A percentile compares a stretch with the other conserved stretches of the same genome.
These are phyloP conservation scores for Thelonectria rubi DNA, from an alignment of 2,329 filamentous ascomycete genomes.

Conservation along the genomic window DNA sequence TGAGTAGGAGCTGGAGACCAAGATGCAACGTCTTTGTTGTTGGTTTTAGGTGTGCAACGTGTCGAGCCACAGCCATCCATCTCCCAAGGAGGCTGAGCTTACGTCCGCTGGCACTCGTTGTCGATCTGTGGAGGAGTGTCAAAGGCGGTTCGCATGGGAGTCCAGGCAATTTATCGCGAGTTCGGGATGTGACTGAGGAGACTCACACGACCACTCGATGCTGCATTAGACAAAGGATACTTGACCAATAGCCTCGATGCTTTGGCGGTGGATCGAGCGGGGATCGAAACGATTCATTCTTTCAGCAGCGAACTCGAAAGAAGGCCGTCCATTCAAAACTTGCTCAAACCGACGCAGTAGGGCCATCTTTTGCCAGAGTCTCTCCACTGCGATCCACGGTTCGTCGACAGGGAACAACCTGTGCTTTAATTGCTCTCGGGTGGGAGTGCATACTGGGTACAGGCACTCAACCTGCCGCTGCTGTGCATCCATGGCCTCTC, in stretches of 20 bases:
- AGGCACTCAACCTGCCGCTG: too few relatives aligned
- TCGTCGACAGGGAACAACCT: constrained; percentile 1
- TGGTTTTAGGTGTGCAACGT: background rate
- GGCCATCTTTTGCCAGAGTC: constrained; percentile 12
- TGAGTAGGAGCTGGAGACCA: background rate
- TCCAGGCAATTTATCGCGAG: too few relatives aligned
- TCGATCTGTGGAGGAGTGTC: background rate
- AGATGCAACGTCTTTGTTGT: background rate
- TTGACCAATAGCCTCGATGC: too few relatives aligned
- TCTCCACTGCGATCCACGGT: constrained; percentile 22
- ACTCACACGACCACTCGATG: too few relatives aligned
- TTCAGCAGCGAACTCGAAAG: background rate
- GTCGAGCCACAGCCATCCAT: background rate
- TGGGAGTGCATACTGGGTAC: too few relatives aligned
- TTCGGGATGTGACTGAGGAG: too few relatives aligned
- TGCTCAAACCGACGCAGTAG: constrained; percentile 40
- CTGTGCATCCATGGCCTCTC: background rate
- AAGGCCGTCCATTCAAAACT: constrained; percentile 14
- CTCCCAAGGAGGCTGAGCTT: background rate
- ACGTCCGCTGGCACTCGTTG: background rate
- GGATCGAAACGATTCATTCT: background rate
- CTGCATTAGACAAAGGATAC: too few relatives aligned
- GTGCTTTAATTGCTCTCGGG: background rate
- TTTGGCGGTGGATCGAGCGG: background rate
- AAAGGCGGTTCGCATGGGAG: background rate